Base-by-base conservation (phyloP, 177 flowering plant genomes). In the Tripterygium wilfordii region DNA sequence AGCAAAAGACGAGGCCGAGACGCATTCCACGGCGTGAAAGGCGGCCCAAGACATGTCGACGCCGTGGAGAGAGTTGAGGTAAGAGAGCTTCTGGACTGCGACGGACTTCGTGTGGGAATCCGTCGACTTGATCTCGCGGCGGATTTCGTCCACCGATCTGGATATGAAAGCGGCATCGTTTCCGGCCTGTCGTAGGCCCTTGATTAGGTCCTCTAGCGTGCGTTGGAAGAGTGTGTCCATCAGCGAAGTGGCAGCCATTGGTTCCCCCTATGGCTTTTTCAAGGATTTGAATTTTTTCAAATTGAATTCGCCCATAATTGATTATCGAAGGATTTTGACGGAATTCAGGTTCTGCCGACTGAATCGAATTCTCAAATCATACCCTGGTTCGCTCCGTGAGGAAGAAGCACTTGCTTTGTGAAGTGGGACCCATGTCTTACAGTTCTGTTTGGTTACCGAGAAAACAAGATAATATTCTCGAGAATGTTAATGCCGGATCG, bases 141-240 rank as follows among this genome's bases (percentile, higher is more conserved):
- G 80, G 64, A 84, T 86, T 45, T 86, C 91, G 6, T 78, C 91
- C 42, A 78, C 10, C 62, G 85, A 46, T 56, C 79, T 82, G 56
- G 87, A 54, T 42, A 88, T 64, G 77, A 82, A 63, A 14, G 66
- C 44, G 29, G 82, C 33, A 12, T 30, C 8, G 12, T 77, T 76
- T 24, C 69, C 71, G 20, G 74, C 48, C n/a, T 65, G 53, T 14
- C 98, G 90, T 27, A 88, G 59, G 42, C 75, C 80, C 53, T 84
- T 92, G 74, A 92, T 88, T 10, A 88, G 48, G 58, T 92, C 96
- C 2, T 80, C 88, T 14, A 88, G 43, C 3, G 76, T 61, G 22
- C 90, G 83, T 49, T 92, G 96, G 68, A 92, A 88, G 12, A 92
- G 70, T 10, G 78, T 69, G 4, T 88, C 98, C 90, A 92, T 85